These are phyloP conservation scores for Penicillium diatomitis DNA, from an alignment of 495 filamentous ascomycete genomes.

Conservation along the genomic window DNA sequence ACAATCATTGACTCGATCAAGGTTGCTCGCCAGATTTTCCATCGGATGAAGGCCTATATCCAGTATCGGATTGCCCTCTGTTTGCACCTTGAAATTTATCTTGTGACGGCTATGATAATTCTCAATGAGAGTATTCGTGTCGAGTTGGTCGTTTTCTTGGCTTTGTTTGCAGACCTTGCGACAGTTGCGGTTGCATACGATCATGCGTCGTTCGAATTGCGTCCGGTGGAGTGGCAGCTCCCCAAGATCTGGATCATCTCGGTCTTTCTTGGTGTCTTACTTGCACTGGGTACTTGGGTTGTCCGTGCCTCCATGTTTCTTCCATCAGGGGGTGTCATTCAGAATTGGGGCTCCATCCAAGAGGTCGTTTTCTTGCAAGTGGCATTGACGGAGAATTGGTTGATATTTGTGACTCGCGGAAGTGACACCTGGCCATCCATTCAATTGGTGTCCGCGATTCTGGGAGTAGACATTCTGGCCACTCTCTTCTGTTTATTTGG, in stretches of 20 bases:
- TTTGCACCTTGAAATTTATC: slow-evolving; percentile 63
- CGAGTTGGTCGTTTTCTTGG: slow-evolving; percentile 63
- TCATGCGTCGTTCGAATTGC: slow-evolving; percentile 58
- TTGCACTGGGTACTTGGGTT: slow-evolving; percentile 61
- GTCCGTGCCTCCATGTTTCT: slow-evolving; percentile 57
- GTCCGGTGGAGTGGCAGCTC: slow-evolving; percentile 68
- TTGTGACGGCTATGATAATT: slow-evolving; percentile 66
- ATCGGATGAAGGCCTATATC: slow-evolving; percentile 72
- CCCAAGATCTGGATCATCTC: slow-evolving; percentile 72
- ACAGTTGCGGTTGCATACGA: slow-evolving; percentile 69
- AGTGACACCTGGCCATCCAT: slow-evolving; percentile 58
- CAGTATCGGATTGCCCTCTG: slow-evolving; percentile 72
- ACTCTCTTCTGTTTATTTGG: slow-evolving; percentile 67
- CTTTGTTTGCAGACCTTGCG: slow-evolving; percentile 64
- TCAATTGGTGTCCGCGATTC: slow-evolving; percentile 56
- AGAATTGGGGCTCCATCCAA: slow-evolving; percentile 61
- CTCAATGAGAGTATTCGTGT: slow-evolving; percentile 60
- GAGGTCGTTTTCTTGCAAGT: slow-evolving; percentile 65
- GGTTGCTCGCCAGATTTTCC: slow-evolving; percentile 67
- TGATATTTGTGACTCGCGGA: slow-evolving; percentile 67
- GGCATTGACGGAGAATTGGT: slow-evolving; percentile 66
- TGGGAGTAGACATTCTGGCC: slow-evolving; percentile 55
- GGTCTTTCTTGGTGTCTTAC: slow-evolving; percentile 51
- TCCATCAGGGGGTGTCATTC: slow-evolving; percentile 56
- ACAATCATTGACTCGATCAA: slow-evolving; percentile 70